Conservation (phyloP, 495 filamentous ascomycete genomes). For the Cetradonia linearis region DNA sequence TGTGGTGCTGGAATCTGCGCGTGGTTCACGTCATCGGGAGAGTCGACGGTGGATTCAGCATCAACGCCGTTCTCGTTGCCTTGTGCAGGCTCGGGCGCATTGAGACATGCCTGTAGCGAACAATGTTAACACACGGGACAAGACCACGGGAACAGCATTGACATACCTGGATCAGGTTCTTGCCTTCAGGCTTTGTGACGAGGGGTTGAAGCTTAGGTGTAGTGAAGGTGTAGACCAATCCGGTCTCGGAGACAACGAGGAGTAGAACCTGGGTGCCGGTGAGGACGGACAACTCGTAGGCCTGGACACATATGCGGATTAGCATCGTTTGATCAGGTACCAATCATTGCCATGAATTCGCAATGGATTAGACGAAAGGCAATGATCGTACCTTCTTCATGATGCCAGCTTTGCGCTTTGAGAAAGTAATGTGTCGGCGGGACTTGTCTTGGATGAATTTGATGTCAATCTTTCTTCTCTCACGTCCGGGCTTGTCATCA, state of each 20-base stretch:
- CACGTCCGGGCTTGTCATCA: slow-evolving; percentile 94
- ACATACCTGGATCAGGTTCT: slow-evolving; percentile 96
- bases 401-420: slow-evolving; percentile 99
- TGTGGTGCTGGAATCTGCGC: slow-evolving; percentile 44
- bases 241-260: slow-evolving; percentile 95
- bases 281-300: slow-evolving; percentile 94
- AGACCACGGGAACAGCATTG: neutral
- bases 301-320: slow-evolving; percentile 41
- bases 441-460: slow-evolving; percentile 99
- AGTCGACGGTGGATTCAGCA: slow-evolving; percentile 45
- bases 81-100: slow-evolving; percentile 88
- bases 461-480: slow-evolving; percentile 99
- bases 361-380: neutral
- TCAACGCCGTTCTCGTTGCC: slow-evolving; percentile 87
- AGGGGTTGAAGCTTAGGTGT: slow-evolving; percentile 98
- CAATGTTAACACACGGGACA: slow-evolving; percentile 23
- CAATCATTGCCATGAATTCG: slow-evolving; percentile 7
- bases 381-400: slow-evolving; percentile 90
- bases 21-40: slow-evolving; percentile 46
- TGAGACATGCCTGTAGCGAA: slow-evolving; percentile 69
- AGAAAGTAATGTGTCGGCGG: slow-evolving; percentile 98
- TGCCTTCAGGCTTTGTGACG: slow-evolving; percentile 98
- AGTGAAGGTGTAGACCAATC: slow-evolving; percentile 98
- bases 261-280: slow-evolving; percentile 97
- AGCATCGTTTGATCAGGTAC: slow-evolving; percentile 1